phyloP scores from a whole-genome alignment of 148 eudicot species.

The Nepenthes mirabilis region DNA sequence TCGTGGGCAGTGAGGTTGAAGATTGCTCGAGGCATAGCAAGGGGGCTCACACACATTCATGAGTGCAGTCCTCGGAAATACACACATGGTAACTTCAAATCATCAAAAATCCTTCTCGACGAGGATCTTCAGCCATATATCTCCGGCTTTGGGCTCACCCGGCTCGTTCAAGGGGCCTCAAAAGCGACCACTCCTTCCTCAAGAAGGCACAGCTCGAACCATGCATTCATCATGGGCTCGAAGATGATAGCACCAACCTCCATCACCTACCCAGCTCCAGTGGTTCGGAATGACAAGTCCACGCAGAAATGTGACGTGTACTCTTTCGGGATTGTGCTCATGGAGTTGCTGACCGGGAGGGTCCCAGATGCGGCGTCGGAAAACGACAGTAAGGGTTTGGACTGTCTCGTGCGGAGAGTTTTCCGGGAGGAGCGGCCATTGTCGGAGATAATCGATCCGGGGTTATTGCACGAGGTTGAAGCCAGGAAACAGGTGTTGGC shows the following conservation, averaged over 20 bases:
- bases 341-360: slow-evolving; percentile 76
- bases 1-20: slow-evolving; percentile 71
- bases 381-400: slow-evolving; percentile 47
- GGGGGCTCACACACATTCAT: slow-evolving; percentile 75
- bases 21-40: slow-evolving; percentile 61
- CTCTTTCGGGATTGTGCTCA: slow-evolving; percentile 73
- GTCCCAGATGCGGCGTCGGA: slow-evolving; percentile 35
- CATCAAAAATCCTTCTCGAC: slow-evolving; percentile 83
- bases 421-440: slow-evolving; percentile 69
- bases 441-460: slow-evolving; percentile 78
- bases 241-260: slow-evolving; percentile 25
- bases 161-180: slow-evolving; percentile 32
- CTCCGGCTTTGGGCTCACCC: slow-evolving; percentile 77
- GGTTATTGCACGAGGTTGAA: slow-evolving; percentile 59
- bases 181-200: slow-evolving; percentile 23
- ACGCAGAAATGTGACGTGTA: slow-evolving; percentile 79
- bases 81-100: slow-evolving; percentile 69
- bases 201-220: slow-evolving; percentile 25
- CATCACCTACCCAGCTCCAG: slow-evolving; percentile 50
- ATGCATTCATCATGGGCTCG: slow-evolving; percentile 20
- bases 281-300: slow-evolving; percentile 36
- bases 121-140: slow-evolving; percentile 64
- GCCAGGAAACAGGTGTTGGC: slow-evolving; percentile 86
- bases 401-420: slow-evolving; percentile 48
- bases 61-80: slow-evolving; percentile 76